Percentiles rank a stretch among this genome's conserved stretches.
phyloP scores from a whole-genome alignment of 2,329 filamentous ascomycete species.

The Apiospora pterosperma region DNA sequence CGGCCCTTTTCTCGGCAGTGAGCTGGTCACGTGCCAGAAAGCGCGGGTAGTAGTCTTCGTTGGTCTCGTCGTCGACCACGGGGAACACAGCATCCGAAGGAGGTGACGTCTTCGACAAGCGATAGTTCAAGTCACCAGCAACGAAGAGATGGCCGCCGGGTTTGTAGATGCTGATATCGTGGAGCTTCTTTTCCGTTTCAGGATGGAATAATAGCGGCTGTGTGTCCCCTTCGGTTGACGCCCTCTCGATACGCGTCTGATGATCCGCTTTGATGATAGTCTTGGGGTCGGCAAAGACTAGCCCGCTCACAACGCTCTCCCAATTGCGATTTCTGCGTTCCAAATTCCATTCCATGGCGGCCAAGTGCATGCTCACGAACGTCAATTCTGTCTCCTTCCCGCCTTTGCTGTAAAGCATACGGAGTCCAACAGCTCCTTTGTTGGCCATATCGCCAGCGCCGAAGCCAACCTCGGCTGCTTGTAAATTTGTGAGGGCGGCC shows the following conservation, averaged over 20 bases:
- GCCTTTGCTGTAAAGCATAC: slow-evolving; percentile 56
- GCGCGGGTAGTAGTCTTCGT: slow-evolving; percentile 58
- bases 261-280: slow-evolving; percentile 25
- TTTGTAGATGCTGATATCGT: slow-evolving; percentile 67
- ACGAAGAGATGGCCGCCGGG: slow-evolving; percentile 77
- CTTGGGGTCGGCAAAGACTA: slow-evolving; percentile 67
- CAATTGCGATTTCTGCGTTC: slow-evolving; percentile 81
- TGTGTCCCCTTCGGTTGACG: slow-evolving; percentile 14
- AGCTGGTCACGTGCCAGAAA: slow-evolving; percentile 79
- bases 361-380: slow-evolving; percentile 84
- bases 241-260: slow-evolving; percentile 9
- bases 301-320: slow-evolving; percentile 73
- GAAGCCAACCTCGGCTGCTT: slow-evolving; percentile 79
- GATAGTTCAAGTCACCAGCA: slow-evolving; percentile 92
- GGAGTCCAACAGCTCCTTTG: slow-evolving; percentile 84
- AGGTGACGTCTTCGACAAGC: slow-evolving; percentile 69
- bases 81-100: slow-evolving; percentile 59
- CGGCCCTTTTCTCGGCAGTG: slow-evolving; percentile 63
- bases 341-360: slow-evolving; percentile 79
- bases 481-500: slow-evolving; percentile 59
- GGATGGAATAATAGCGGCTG: slow-evolving; percentile 19
- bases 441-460: slow-evolving; percentile 89
- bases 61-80: slow-evolving; percentile 48
- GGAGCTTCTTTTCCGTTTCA: slow-evolving; percentile 37
- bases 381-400: slow-evolving; percentile 62